phyloP scores from a whole-genome alignment of 192 early-diverging fungal species.

The Lobosporangium transversale region DNA sequence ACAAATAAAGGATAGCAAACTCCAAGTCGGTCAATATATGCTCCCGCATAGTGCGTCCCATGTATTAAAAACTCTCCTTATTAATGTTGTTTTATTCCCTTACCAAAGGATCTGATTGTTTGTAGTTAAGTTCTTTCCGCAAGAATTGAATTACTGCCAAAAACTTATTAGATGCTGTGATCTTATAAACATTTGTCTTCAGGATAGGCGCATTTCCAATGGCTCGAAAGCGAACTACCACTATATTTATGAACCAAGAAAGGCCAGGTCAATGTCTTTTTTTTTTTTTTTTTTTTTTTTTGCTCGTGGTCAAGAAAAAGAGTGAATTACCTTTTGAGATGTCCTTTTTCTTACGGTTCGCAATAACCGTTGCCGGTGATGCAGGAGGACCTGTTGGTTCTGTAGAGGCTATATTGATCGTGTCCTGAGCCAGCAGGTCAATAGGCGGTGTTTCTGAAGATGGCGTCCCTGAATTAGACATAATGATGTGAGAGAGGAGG shows the following conservation, averaged over 20 bases:
- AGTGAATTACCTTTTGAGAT: slow-evolving; percentile 55
- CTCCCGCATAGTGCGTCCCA: too few species aligned
- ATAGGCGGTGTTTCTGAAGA: slow-evolving; percentile 42
- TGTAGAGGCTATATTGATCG: slow-evolving; percentile 5
- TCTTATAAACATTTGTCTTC: slow-evolving; percentile 87
- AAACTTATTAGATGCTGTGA: slow-evolving; percentile 84
- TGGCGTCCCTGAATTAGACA: slow-evolving; percentile 45
- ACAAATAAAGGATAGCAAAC: not conserved
- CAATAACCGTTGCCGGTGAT: slow-evolving; percentile 38
- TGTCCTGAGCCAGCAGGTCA: not conserved
- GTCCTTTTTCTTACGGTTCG: slow-evolving; percentile 54
- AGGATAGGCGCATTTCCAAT: slow-evolving; percentile 92
- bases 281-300: not conserved
- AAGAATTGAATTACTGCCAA: slow-evolving; percentile 87
- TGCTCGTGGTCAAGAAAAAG: not conserved
- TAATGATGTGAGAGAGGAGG: too few species aligned
- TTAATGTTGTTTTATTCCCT: not conserved
- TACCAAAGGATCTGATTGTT: slow-evolving; percentile 78
- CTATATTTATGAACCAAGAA: slow-evolving; percentile 49
- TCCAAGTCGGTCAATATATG: too few species aligned
- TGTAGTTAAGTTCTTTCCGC: slow-evolving; percentile 82
- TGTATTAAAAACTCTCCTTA: not conserved
- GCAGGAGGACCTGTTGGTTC: slow-evolving; percentile 29
- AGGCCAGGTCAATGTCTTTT: not conserved
- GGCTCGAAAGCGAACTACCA: slow-evolving; percentile 86